phyloP scores from a whole-genome alignment of 768 basidiomycete species.

The Grammothele lineata region DNA sequence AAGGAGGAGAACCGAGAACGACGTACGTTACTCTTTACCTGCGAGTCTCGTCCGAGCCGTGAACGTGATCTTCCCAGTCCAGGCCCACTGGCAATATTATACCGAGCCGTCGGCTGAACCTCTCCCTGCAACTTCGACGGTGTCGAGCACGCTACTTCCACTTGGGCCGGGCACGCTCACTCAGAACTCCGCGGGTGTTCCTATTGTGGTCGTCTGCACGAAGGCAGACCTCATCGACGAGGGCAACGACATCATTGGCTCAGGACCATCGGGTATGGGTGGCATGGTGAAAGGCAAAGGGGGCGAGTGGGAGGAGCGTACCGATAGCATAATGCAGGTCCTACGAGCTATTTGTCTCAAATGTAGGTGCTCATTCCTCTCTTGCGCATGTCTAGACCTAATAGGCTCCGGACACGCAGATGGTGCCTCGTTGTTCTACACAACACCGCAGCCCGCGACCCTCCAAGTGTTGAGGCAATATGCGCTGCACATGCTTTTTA shows the following conservation, averaged over 20 bases:
- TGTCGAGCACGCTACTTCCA: slow-evolving; percentile 71
- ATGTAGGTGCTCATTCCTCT: slow-evolving; percentile 52
- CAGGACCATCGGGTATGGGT: slow-evolving; percentile 78
- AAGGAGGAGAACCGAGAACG: slow-evolving; percentile 81
- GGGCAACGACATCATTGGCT: slow-evolving; percentile 60
- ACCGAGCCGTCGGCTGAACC: slow-evolving; percentile 72
- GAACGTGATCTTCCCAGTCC: slow-evolving; percentile 47
- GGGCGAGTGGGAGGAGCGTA: slow-evolving; percentile 91
- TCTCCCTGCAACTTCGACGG: slow-evolving; percentile 54
- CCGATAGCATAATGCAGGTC: slow-evolving; percentile 94
- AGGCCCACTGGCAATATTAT: slow-evolving; percentile 87
- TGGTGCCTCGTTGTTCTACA: slow-evolving; percentile 90
- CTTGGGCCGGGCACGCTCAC: slow-evolving; percentile 83
- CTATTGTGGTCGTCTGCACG: slow-evolving; percentile 86
- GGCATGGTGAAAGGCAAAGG: slow-evolving; percentile 91
- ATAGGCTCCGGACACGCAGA: slow-evolving; percentile 58
- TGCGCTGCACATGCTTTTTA: slow-evolving; percentile 75
- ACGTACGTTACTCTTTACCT: slow-evolving; percentile 39
- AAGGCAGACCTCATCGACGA: slow-evolving; percentile 94
- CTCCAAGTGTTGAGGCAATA: slow-evolving; percentile 78
- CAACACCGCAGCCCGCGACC: slow-evolving; percentile 75
- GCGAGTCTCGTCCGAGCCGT: background rate
- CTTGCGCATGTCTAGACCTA: background rate
- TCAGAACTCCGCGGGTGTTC: slow-evolving; percentile 81
- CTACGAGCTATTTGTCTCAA: slow-evolving; percentile 88